Percentiles rank a stretch among this genome's conserved stretches.
These are phyloP conservation scores for Vaccinium darrowii DNA, from an alignment of 148 eudicot species.

Conservation along the genomic window DNA sequence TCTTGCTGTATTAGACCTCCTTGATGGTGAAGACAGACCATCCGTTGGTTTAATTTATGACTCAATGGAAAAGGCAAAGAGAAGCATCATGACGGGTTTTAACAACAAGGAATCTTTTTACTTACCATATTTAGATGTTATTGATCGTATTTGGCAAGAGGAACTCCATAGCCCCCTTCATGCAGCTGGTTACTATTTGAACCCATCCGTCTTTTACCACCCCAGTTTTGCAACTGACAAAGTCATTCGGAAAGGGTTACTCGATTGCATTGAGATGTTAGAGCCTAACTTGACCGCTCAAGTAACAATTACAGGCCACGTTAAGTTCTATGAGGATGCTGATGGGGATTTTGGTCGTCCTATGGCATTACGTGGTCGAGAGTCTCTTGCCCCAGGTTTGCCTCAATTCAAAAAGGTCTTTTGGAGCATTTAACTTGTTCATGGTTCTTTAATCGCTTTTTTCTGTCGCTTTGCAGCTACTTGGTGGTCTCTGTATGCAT, in stretches of 20 bases:
- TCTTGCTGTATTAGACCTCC: constrained; percentile 17
- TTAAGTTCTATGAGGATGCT: constrained; percentile 18
- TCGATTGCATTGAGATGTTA: constrained; percentile 20
- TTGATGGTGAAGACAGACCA: constrained; percentile 21
- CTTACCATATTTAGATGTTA: constrained; percentile 10
- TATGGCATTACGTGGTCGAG: constrained; percentile 22
- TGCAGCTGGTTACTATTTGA: constrained; percentile 36
- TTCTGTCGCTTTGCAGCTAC: constrained; percentile 16
- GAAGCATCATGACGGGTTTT: constrained; percentile 16
- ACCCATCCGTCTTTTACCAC: constrained; percentile 24
- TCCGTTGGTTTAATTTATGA: constrained; percentile 32
- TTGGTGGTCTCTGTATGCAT: constrained; percentile 24
- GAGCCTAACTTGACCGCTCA: constrained; percentile 14
- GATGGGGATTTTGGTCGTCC: constrained; percentile 26
- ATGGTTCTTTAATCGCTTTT: not conserved
- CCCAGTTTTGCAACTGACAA: constrained; percentile 14
- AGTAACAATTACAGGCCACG: constrained; percentile 16
- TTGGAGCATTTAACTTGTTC: not conserved
- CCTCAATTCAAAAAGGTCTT: not conserved
- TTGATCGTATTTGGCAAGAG: constrained; percentile 28
- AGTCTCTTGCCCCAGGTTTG: constrained; percentile 24
- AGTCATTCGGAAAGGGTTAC: constrained; percentile 20
- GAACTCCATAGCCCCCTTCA: constrained; percentile 31
- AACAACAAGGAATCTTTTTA: constrained; percentile 8
- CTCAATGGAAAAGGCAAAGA: constrained; percentile 32